A percentile compares a stretch with the other conserved stretches of the same genome.
These are phyloP conservation scores for Aphanoascus verrucosus DNA, from an alignment of 2,329 filamentous ascomycete species.

Conservation along the genomic window DNA sequence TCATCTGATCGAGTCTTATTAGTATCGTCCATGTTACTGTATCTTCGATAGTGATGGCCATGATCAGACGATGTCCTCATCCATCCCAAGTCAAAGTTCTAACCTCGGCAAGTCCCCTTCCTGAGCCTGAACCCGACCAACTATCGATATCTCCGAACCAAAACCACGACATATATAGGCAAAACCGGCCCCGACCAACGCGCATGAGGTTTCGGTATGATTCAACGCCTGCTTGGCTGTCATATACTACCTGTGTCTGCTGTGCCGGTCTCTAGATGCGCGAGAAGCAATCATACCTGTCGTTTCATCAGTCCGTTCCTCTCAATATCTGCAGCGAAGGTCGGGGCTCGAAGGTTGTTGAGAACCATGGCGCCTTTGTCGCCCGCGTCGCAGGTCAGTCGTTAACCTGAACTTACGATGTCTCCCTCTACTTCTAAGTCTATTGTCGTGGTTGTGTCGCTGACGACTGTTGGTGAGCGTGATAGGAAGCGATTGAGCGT, in stretches of 20 bases:
- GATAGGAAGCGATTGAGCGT: slow-evolving; percentile 44
- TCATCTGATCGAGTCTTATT: too few relatives aligned
- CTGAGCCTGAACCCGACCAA: neutral
- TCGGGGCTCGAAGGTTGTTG: slow-evolving; percentile 5
- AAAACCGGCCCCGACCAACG: neutral
- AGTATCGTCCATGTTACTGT: too few relatives aligned
- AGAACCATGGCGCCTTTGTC: slow-evolving; percentile 19
- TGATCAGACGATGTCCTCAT: too few relatives aligned
- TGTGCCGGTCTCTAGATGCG: neutral
- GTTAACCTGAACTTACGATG: neutral
- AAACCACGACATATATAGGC: too few relatives aligned
- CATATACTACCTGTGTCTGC: too few relatives aligned
- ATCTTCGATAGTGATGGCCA: too few relatives aligned
- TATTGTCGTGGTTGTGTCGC: neutral
- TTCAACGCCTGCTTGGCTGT: neutral
- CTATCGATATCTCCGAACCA: too few relatives aligned
- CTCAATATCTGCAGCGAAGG: neutral
- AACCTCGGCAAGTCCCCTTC: neutral
- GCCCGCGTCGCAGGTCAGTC: slow-evolving; percentile 18
- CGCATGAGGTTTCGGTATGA: neutral
- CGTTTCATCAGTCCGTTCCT: neutral
- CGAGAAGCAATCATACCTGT: neutral
- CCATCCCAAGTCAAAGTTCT: neutral
- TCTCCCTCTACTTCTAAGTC: neutral
- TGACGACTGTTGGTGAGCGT: neutral